Conservation (phyloP, 305 asterid genomes). For the Petunia hybrid region DNA sequence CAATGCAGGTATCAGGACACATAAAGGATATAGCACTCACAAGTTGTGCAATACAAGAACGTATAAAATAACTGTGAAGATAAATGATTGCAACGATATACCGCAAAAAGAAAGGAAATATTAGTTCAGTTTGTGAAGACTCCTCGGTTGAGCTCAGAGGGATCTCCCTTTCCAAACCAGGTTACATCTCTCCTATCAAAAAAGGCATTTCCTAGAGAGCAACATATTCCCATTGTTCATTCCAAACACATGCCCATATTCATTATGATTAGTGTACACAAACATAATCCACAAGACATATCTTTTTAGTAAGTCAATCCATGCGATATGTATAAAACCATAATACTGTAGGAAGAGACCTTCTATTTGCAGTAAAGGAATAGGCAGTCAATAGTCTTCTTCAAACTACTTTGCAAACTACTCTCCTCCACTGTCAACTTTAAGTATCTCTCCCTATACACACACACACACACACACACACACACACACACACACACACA, state of each 20-base stretch:
- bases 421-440: no score
- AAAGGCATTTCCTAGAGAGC: not conserved
- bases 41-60: conserved; percentile 22
- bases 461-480: no score
- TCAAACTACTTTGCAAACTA: no score
- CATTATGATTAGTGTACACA: not conserved
- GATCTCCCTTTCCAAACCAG: not conserved
- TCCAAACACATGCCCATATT: not conserved
- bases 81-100: not conserved
- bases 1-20: not conserved
- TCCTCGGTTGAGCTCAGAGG: not conserved
- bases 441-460: no score
- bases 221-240: not conserved
- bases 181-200: not conserved
- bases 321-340: no score
- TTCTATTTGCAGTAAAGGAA: no score
- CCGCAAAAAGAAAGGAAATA: not conserved
- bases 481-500: no score
- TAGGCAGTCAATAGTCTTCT: no score
- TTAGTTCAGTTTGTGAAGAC: not conserved
- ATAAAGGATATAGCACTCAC: not conserved
- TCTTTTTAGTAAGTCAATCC: not conserved
- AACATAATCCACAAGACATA: not conserved
- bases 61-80: not conserved
- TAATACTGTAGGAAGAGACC: no score